These are phyloP conservation scores for Zelonia costaricensis DNA, from an alignment of 208 protist genomes.

Conservation along the genomic window DNA sequence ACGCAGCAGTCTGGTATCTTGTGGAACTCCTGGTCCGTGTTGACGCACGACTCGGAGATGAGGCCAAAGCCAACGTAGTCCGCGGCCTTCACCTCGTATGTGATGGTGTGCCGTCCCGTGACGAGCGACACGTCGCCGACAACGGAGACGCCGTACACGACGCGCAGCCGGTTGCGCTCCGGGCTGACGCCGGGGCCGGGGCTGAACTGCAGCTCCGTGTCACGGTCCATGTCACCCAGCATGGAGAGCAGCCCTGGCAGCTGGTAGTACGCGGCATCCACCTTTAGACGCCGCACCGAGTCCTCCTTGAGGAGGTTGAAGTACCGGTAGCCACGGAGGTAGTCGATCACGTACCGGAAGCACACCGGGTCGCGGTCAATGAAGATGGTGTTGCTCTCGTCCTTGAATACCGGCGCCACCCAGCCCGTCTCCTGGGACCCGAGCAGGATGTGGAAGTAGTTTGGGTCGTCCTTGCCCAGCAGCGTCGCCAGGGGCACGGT, in stretches of 20 bases:
- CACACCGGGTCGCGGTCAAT: constrained; percentile 84
- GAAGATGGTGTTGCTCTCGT: constrained; percentile 66
- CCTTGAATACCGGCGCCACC: constrained; percentile 39
- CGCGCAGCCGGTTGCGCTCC: constrained; percentile 76
- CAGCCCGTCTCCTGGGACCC: constrained; percentile 5
- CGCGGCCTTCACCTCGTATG: constrained; percentile 67
- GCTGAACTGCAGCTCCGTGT: constrained; percentile 42
- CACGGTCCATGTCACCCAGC: constrained; percentile 38
- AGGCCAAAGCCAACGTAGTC: constrained; percentile 92
- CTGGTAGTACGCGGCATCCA: constrained; percentile 82
- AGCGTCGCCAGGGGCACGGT: constrained; percentile 66
- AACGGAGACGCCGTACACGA: constrained; percentile 80
- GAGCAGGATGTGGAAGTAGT: constrained; percentile 44
- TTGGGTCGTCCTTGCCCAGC: constrained; percentile 31
- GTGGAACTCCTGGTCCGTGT: constrained; percentile 87
- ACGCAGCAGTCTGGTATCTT: constrained; percentile 85
- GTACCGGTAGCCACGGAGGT: constrained; percentile 79
- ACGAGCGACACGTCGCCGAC: constrained; percentile 79
- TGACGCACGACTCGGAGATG: constrained; percentile 78
- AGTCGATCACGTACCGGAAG: constrained; percentile 84
- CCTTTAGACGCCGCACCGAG: constrained; percentile 53
- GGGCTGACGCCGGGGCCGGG: constrained; percentile 73
- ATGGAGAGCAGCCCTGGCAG: constrained; percentile 52
- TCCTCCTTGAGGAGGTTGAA: constrained; percentile 73
- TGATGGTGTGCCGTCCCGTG: constrained; percentile 80